Evolutionary conservation across 768 basidiomycete species (phyloP).

Genomic region (Terana coerulea): DNA sequence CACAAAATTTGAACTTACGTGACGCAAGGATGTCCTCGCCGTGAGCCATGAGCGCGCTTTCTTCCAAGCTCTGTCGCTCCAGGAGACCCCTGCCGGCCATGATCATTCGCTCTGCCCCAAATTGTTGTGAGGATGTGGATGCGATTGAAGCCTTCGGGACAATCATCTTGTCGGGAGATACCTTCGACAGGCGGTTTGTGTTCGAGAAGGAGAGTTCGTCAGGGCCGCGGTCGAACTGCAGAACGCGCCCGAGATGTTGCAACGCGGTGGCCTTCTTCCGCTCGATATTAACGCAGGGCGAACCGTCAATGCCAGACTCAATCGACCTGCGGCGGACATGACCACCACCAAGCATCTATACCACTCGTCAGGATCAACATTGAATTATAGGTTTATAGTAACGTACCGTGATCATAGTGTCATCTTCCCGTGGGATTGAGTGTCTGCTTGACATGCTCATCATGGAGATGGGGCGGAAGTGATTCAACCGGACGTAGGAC

Average conservation of each 20-base stretch:
- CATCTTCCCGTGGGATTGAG: conserved; percentile 61
- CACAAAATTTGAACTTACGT: conserved; percentile 51
- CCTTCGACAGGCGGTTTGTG: conserved; percentile 26
- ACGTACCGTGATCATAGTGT: conserved; percentile 77
- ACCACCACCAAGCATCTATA: conserved; percentile 76
- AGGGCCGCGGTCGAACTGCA: conserved; percentile 16
- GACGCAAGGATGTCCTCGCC: conserved; percentile 58
- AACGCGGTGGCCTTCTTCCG: conserved; percentile 54
- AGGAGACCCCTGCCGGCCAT: conserved; percentile 57
- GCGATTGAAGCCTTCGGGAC: conserved; percentile 65
- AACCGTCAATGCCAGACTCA: conserved; percentile 61
- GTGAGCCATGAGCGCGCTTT: conserved; percentile 57
- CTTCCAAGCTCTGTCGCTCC: conserved; percentile 65
- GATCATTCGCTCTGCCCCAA: conserved; percentile 69
- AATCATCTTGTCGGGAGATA: conserved; percentile 41
- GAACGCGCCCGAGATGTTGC: conserved; percentile 26
- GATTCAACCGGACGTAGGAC: conserved; percentile 40
- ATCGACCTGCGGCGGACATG: conserved; percentile 68
- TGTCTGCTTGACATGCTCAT: conserved; percentile 46
- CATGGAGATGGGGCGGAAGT: conserved; percentile 64
- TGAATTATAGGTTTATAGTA: neutral
- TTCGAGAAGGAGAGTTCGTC: conserved; percentile 4
- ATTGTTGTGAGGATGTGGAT: conserved; percentile 58
- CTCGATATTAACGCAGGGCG: conserved; percentile 64
- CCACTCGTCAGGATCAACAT: conserved; percentile 10